phyloP scores from a whole-genome alignment of 73 alveolate genomes.

The Blepharisma stoltei region DNA sequence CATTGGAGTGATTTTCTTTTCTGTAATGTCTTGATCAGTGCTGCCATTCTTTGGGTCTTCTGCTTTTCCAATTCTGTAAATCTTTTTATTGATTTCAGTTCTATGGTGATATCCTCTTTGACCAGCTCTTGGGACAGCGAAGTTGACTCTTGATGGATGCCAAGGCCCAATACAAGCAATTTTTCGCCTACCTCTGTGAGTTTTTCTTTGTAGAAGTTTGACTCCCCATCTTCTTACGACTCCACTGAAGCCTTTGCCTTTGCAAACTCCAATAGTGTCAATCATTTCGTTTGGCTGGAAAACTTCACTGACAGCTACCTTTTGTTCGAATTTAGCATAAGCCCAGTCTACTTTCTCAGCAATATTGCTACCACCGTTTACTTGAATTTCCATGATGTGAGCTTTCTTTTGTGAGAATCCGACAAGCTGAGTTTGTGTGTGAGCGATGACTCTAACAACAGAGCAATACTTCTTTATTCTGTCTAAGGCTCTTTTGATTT shows the following conservation, averaged over 20 bases:
- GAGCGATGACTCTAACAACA: slow-evolving; percentile 98
- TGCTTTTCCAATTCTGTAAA: slow-evolving; percentile 97
- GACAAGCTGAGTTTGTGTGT: slow-evolving; percentile 95
- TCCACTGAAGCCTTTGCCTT: slow-evolving; percentile 99
- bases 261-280: slow-evolving; percentile 98
- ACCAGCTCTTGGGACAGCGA: slow-evolving; percentile 99
- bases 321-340: slow-evolving; percentile 92
- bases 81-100: slow-evolving; percentile 98
- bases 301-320: slow-evolving; percentile 91
- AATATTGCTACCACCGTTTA: slow-evolving; percentile 92
- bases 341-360: slow-evolving; percentile 94
- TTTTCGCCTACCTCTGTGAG: slow-evolving; percentile 99
- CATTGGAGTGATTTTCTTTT: slow-evolving; percentile 98
- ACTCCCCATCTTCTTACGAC: slow-evolving; percentile 99
- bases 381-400: slow-evolving; percentile 98
- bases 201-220: slow-evolving; percentile 96
- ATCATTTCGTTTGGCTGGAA: slow-evolving; percentile 96
- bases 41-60: slow-evolving; percentile 94
- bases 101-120: slow-evolving; percentile 99
- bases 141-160: slow-evolving; percentile 99
- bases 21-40: slow-evolving; percentile 97
- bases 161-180: slow-evolving; percentile 99
- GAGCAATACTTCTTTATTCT: slow-evolving; percentile 96
- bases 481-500: slow-evolving; percentile 74
- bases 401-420: slow-evolving; percentile 96